Conservation (phyloP, 495 filamentous ascomycete genomes). For the Aspergillus wentii region DNA sequence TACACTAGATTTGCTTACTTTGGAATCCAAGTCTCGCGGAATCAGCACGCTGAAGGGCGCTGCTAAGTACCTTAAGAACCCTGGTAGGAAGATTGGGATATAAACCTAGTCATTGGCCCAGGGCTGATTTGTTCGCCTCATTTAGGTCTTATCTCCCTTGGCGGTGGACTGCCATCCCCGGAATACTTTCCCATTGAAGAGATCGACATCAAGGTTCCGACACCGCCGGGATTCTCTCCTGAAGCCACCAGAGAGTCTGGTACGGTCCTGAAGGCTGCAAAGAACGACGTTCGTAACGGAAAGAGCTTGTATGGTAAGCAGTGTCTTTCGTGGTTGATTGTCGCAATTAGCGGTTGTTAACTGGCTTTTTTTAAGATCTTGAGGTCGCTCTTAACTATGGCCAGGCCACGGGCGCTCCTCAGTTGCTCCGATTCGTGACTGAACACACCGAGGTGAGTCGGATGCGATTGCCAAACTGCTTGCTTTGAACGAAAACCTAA, state of each 20-base stretch:
- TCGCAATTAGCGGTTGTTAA: conserved; percentile 1
- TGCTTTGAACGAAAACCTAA: conserved; percentile 1
- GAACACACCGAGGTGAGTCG: conserved; percentile 76
- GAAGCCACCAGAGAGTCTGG: conserved; percentile 52
- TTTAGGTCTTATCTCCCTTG: conserved; percentile 73
- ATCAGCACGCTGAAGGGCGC: conserved; percentile 65
- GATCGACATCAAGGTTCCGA: conserved; percentile 63
- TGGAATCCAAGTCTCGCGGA: conserved; percentile 39
- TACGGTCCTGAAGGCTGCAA: conserved; percentile 58
- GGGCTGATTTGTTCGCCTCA: background rate
- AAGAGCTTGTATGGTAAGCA: conserved; percentile 54
- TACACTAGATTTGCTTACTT: conserved; percentile 28
- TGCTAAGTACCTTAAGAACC: conserved; percentile 66
- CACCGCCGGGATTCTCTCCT: conserved; percentile 63
- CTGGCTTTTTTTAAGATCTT: conserved; percentile 49
- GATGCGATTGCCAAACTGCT: background rate
- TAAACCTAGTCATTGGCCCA: background rate
- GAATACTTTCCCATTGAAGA: conserved; percentile 84
- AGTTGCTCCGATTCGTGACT: conserved; percentile 81
- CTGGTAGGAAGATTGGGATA: conserved; percentile 38
- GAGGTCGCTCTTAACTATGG: conserved; percentile 85
- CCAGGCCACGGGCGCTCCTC: conserved; percentile 77
- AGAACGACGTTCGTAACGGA: conserved; percentile 70
- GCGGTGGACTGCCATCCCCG: conserved; percentile 83
- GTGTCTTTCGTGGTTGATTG: background rate